phyloP scores from a whole-genome alignment of 1,139 yeast species.

The Candida sanyaensis region DNA sequence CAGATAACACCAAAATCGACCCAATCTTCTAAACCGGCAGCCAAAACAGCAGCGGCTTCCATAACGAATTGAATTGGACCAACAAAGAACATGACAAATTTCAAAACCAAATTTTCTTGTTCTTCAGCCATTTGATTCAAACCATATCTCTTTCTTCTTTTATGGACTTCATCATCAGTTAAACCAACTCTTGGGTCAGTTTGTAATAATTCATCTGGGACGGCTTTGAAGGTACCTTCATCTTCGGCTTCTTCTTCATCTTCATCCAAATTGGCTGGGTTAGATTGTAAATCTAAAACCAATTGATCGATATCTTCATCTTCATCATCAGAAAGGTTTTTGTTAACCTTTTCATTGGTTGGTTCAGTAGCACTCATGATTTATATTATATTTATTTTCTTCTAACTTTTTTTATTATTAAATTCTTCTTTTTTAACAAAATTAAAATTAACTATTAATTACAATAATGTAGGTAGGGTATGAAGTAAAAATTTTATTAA shows the following conservation, averaged over 20 bases:
- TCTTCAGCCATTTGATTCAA: conserved; percentile 95
- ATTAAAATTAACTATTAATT: background rate
- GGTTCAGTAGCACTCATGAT: conserved; percentile 53
- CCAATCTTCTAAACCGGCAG: conserved; percentile 99
- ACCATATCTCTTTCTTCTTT: conserved; percentile 94
- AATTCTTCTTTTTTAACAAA: no score
- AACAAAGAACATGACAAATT: conserved; percentile 89
- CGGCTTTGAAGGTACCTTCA: conserved; percentile 63
- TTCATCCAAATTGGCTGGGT: conserved; percentile 49
- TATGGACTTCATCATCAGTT: conserved; percentile 74
- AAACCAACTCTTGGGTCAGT: conserved; percentile 87
- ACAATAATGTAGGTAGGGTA: background rate
- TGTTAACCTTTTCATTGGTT: conserved; percentile 48
- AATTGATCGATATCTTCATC: conserved; percentile 89
- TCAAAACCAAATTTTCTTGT: conserved; percentile 76
- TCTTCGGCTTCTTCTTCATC: conserved; percentile 54
- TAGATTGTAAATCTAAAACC: conserved; percentile 86
- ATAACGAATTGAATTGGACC: conserved; percentile 99
- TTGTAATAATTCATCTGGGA: conserved; percentile 87
- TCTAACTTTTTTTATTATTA: no score
- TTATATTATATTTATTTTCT: background rate
- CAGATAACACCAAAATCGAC: conserved; percentile 98
- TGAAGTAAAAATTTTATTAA: background rate
- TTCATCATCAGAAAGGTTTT: conserved; percentile 61
- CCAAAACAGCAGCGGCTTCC: conserved; percentile 98